Base-by-base conservation (phyloP, 169 alveolate genomes). In the Theileria annulata region DNA sequence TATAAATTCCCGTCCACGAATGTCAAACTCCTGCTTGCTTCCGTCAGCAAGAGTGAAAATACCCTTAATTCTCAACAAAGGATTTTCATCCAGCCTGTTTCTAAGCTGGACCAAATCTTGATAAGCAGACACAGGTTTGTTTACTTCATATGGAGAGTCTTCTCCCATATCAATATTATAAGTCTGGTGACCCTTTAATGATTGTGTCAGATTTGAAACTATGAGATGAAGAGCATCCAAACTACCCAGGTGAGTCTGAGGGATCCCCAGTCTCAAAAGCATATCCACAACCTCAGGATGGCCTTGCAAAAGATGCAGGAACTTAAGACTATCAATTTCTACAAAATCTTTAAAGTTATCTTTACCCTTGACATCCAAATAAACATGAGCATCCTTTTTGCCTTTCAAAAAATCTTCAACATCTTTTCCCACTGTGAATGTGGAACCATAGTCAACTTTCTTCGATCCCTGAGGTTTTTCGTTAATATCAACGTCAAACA, bases 201-300 rank as follows among this genome's bases (percentile, higher is more conserved):
- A 76, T 72, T 84, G 56, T 37, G 87, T 47, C 54, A 84, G 69
- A 27, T 80, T 77, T n/a, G 86, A 76, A 21, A 84, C 37, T 21
- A 84, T 70, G n/a, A 84, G 68, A 51, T 77, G 71, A 59, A 84
- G 74, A 23, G 84, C 77, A 58, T 84, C 77, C 21, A 77, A 60
- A 28, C 88, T 77, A 25, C 87, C 87, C 21, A 84, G 87, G 49
- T 77, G 87, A 15, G 77, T 85, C 56, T 77, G 87, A 9, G 90
- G 87, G 42, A 84, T 48, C 1, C 90, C 90, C 77, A 84, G 56
- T 48, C 75, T 76, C 12, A 84, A 80, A 5, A 84, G 75, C 37
- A 84, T 76, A 28, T 72, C 83, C 28, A 78, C 79, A 12, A 84
- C 86, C 60, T 60, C 80, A 15, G 90, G 90, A 59, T 84, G 90